Conservation (phyloP, 306 rosid species). For the Astragalus membranaceus region DNA sequence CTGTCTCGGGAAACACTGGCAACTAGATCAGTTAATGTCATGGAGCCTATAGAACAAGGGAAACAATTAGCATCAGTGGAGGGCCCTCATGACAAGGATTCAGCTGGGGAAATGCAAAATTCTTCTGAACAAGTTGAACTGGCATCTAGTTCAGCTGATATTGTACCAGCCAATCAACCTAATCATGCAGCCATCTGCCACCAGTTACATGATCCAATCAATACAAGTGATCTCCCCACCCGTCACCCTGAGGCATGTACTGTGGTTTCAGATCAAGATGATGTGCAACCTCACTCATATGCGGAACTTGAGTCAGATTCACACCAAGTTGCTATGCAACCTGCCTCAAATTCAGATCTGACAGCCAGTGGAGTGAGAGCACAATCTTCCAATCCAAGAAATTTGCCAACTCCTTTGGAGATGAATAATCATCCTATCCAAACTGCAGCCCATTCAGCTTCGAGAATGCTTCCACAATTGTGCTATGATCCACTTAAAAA, state of each 20-base stretch:
- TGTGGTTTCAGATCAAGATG: constrained; percentile 22
- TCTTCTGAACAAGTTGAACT: constrained; percentile 15
- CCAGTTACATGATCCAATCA: neutral
- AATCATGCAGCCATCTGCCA: neutral
- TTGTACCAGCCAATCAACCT: constrained; percentile 16
- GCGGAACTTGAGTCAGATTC: constrained; percentile 6
- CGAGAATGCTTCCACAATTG: constrained; percentile 17
- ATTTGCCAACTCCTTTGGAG: constrained; percentile 28
- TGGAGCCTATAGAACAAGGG: constrained; percentile 26
- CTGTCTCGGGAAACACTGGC: constrained; percentile 23
- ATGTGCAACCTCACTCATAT: constrained; percentile 8
- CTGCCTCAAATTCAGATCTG: constrained; percentile 24
- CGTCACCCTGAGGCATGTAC: constrained; percentile 11
- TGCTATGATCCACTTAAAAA: constrained; percentile 53
- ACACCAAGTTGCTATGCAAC: constrained; percentile 14
- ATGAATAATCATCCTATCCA: constrained; percentile 37
- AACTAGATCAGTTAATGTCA: constrained; percentile 12
- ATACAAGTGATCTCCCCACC: neutral
- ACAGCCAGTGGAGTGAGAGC: constrained; percentile 12
- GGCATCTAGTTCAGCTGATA: constrained; percentile 10
- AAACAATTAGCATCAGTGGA: constrained; percentile 23
- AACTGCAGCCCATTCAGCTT: constrained; percentile 27
- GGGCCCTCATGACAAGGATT: constrained; percentile 22
- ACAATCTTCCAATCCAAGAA: constrained; percentile 31
- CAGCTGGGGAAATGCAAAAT: constrained; percentile 17